Conservation (phyloP, 2,329 filamentous ascomycete genomes). For the Claviceps purpurea region DNA sequence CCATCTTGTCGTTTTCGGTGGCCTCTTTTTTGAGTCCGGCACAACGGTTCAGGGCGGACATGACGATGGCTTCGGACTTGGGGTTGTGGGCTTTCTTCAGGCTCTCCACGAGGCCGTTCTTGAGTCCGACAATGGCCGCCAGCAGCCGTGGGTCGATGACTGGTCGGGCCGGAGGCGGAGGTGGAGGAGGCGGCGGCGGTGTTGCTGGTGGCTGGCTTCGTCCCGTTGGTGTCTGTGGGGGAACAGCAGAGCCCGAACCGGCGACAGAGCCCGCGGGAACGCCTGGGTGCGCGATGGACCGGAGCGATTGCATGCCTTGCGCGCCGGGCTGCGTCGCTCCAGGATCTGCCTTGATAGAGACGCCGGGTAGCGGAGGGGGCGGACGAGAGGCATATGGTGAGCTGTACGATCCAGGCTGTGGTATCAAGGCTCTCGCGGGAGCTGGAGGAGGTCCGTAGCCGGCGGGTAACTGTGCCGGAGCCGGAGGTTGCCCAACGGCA, state of each 20-base stretch:
- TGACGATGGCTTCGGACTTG: constrained; percentile 33
- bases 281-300: neutral
- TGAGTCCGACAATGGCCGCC: constrained; percentile 30
- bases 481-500: constrained; percentile 16
- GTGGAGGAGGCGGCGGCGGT: constrained; percentile 7
- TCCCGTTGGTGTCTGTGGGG: constrained; percentile 7
- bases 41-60: constrained; percentile 39
- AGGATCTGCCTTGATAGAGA: constrained; percentile 18
- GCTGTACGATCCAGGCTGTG: constrained; percentile 22
- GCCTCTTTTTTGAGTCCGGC: constrained; percentile 32
- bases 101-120: constrained; percentile 32
- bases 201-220: constrained; percentile 14
- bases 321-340: constrained; percentile 9
- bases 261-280: neutral
- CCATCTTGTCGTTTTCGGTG: constrained; percentile 32
- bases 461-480: constrained; percentile 20
- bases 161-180: constrained; percentile 16
- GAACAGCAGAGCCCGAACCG: constrained; percentile 4
- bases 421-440: constrained; percentile 19
- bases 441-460: constrained; percentile 23
- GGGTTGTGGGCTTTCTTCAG: constrained; percentile 28
- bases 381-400: constrained; percentile 24
- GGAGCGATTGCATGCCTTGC: constrained; percentile 9
- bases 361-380: constrained; percentile 16
- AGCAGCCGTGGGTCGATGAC: constrained; percentile 32